phyloP scores from a whole-genome alignment of 306 rosid genomes.

The Lotus japonicus region DNA sequence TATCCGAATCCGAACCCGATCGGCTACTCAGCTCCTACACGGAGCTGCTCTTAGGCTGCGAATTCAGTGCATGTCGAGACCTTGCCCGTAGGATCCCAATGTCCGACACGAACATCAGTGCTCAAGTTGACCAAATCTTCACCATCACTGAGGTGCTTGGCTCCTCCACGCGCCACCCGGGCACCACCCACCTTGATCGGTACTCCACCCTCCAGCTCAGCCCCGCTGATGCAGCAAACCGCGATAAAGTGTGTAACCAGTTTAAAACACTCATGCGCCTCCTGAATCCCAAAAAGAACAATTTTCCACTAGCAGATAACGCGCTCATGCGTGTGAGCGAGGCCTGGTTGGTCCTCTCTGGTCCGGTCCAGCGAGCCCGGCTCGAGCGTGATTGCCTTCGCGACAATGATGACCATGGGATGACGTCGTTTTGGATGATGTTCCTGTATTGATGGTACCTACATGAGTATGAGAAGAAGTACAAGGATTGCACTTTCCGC shows the following conservation, averaged over 20 bases:
- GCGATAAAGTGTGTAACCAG: slow-evolving; percentile 21
- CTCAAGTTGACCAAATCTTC: slow-evolving; percentile 26
- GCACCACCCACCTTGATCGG: slow-evolving; percentile 28
- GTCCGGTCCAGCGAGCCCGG: slow-evolving; percentile 13
- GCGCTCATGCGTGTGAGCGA: slow-evolving; percentile 36
- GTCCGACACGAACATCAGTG: slow-evolving; percentile 23
- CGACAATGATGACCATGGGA: too few relatives aligned
- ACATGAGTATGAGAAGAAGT: slow-evolving; percentile 46
- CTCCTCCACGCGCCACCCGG: slow-evolving; percentile 16
- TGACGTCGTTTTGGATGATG: slow-evolving; percentile 77
- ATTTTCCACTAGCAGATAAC: slow-evolving; percentile 26
- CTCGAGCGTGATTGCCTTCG: too few relatives aligned
- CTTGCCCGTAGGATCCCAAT: neutral
- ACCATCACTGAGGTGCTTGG: slow-evolving; percentile 36
- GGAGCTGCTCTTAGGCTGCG: slow-evolving; percentile 14
- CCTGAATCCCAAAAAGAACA: slow-evolving; percentile 35
- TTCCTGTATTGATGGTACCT: slow-evolving; percentile 67
- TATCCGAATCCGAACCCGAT: slow-evolving; percentile 8
- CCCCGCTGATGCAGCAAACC: slow-evolving; percentile 20
- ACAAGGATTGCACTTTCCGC: slow-evolving; percentile 44
- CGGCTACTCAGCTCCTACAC: slow-evolving; percentile 1
- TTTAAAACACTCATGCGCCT: slow-evolving; percentile 33
- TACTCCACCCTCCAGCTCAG: slow-evolving; percentile 37
- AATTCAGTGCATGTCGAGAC: slow-evolving; percentile 27
- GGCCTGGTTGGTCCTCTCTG: slow-evolving; percentile 51